Evolutionary conservation across 2,329 filamentous ascomycete genomes (phyloP).

Genomic region (Zymoseptoria tritici): DNA sequence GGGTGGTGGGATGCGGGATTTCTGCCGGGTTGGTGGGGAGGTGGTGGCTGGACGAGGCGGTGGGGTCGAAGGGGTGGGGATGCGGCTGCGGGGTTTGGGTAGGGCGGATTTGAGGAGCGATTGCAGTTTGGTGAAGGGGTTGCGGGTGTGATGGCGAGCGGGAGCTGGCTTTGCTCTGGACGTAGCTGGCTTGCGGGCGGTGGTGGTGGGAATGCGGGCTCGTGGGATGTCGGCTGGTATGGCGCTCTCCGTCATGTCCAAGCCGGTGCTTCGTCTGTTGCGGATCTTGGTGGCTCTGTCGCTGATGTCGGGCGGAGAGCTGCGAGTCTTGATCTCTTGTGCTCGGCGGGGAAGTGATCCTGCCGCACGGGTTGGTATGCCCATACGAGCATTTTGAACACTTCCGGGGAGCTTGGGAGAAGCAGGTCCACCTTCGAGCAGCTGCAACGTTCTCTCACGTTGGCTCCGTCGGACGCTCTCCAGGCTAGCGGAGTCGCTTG

Average conservation of each 20-base stretch:
- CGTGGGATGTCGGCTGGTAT: not conserved
- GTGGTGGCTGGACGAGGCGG: not conserved
- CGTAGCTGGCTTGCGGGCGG: too few species aligned
- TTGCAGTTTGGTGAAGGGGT: not conserved
- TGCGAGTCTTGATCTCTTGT: not conserved
- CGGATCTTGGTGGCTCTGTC: not conserved
- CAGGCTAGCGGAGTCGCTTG: not conserved
- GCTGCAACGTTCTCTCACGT: not conserved
- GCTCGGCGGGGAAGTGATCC: not conserved
- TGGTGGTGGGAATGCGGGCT: not conserved
- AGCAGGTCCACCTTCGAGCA: not conserved
- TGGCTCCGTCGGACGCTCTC: conserved; percentile 1
- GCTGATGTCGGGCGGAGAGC: not conserved
- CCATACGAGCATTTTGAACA: not conserved
- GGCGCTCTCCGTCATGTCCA: not conserved
- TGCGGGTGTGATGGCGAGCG: not conserved
- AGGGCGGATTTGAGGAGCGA: not conserved
- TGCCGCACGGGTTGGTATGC: not conserved
- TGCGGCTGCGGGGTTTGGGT: not conserved
- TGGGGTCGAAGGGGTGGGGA: not conserved
- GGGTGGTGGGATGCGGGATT: not conserved
- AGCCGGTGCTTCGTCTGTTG: not conserved
- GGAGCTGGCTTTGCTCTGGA: not conserved
- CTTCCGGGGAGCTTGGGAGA: not conserved
- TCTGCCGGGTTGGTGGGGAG: not conserved